phyloP scores from a whole-genome alignment of 257 asterid species.

The Solanum gandarillasii region DNA sequence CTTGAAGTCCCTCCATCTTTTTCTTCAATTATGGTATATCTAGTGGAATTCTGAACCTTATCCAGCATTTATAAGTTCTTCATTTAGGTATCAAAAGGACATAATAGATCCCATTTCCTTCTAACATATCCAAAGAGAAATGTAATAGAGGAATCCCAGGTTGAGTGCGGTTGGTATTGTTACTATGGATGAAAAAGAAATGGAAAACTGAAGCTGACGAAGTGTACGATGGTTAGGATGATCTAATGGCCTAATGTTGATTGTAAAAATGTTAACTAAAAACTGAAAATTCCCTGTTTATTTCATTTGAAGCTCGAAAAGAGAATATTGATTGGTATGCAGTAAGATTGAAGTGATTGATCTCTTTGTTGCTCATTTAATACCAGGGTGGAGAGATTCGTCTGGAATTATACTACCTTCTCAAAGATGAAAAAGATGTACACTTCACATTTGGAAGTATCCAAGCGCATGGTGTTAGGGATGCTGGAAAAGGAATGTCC shows the following conservation, averaged over 20 bases:
- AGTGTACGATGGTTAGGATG: neutral
- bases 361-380: neutral
- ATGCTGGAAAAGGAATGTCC: constrained; percentile 66
- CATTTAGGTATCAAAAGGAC: neutral
- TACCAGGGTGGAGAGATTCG: constrained; percentile 70
- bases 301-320: neutral
- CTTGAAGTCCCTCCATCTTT: neutral
- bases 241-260: neutral
- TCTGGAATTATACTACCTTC: constrained; percentile 58
- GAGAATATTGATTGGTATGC: neutral
- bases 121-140: neutral
- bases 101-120: neutral
- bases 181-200: neutral
- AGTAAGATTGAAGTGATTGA: neutral
- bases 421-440: constrained; percentile 52
- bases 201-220: neutral
- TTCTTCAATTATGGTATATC: neutral
- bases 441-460: constrained; percentile 60
- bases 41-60: neutral
- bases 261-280: neutral
- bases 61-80: neutral
- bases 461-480: constrained; percentile 37
- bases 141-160: neutral
- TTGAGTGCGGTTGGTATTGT: neutral
- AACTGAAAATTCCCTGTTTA: neutral